A percentile compares a stretch with the other conserved stretches of the same genome.
Conservation (phyloP, 331 rosid species). For the Dryas integrifolia region DNA sequence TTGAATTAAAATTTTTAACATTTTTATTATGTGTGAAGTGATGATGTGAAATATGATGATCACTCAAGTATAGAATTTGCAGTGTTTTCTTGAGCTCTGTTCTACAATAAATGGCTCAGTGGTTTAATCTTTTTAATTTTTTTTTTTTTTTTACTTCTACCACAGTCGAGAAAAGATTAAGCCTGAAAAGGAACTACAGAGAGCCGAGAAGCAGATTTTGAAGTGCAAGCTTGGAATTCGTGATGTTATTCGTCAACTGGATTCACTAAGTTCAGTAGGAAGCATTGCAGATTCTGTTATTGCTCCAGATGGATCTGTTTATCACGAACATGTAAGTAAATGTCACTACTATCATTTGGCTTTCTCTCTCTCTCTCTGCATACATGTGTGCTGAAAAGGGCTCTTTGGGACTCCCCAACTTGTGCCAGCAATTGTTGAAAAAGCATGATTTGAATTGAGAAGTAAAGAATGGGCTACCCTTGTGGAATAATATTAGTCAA, state of each 20-base stretch:
- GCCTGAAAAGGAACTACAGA: conserved; percentile 80
- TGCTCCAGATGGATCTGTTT: conserved; percentile 90
- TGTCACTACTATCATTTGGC: neutral
- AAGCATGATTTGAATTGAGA: too few relatives aligned
- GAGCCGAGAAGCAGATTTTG: conserved; percentile 86
- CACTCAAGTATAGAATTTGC: neutral
- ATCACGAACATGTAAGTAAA: conserved; percentile 79
- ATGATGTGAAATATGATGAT: neutral
- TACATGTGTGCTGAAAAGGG: neutral
- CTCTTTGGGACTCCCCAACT: neutral
- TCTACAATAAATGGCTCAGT: conserved; percentile 1
- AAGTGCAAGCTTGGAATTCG: conserved; percentile 85
- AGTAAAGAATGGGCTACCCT: neutral
- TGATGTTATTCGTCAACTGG: conserved; percentile 71
- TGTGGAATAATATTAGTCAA: neutral
- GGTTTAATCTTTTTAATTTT: conserved; percentile 12
- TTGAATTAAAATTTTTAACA: neutral
- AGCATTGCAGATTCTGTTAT: conserved; percentile 86
- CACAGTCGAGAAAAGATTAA: conserved; percentile 85
- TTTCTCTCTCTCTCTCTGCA: neutral
- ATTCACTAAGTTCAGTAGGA: conserved; percentile 77
- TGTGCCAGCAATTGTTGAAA: conserved; percentile 1
- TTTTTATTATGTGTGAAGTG: neutral
- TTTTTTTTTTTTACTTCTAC: neutral
- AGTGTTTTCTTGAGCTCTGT: conserved; percentile 2